Base-by-base conservation (phyloP, 768 basidiomycete species). In the Tephrocybe sp. region DNA sequence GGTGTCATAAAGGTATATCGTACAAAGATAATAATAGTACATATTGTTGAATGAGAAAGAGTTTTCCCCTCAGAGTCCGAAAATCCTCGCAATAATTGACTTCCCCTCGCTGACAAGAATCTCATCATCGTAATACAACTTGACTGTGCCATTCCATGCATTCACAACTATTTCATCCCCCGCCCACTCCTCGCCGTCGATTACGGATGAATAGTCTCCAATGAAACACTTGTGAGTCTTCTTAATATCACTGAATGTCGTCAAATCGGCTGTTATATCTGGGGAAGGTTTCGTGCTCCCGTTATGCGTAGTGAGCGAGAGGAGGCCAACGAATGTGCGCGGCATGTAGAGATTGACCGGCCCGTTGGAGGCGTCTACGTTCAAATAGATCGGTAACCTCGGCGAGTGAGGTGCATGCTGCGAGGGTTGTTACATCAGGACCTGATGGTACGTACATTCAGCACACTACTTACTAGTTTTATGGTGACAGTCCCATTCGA, bases 311-410 rank as follows among this genome's bases (percentile, higher is more conserved):
- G 55, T 65, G 30, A 72, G 56, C 1, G 55, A 50, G 26, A 76
- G 34, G 0, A 63, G 62, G 1, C 76, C 76, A 20, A 61, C 59
- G 62, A 73, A 78, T 4, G 72, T 66, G n/a, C 74, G 73, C 4
- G 76, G 76, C 26, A 78, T 52, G 25, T 64, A 55, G 12, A 77
- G 43, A 21, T 48, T 54, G 12, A 75, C 53, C n/a, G 53, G 23
- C 2, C 73, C 73, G 47, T 74, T 62, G 23, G 44, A 38, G 11
- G 68, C 58, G 14, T 51, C 46, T 11, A 59, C 34, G 1, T 54
- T 46, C 8, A 72, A 36, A n/a, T 58, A 46, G 39, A 69, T 54
- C 12, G 69, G 64, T 1, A 59, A 49, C 5, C 65, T 56, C 12
- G 57, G 53, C 8, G 53, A 44, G 15, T 36, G 23, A 15, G 61